Conservation (phyloP, 2,329 filamentous ascomycete genomes). For the Fusarium nygamai region DNA sequence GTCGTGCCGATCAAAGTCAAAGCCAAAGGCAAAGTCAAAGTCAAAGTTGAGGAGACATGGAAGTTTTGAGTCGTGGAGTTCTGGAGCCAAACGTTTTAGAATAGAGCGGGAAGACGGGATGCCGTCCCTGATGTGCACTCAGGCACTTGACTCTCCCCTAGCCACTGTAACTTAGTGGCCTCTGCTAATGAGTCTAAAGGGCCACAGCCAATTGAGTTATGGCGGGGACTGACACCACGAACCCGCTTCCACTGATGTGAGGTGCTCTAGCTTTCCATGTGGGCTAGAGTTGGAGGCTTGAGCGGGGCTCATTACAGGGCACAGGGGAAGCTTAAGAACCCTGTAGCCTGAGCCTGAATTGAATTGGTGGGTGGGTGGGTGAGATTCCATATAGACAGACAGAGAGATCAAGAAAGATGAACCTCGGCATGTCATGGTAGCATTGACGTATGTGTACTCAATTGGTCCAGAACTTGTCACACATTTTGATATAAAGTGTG, state of each 20-base stretch:
- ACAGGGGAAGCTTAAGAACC: background rate
- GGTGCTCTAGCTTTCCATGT: background rate
- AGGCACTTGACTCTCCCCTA: background rate
- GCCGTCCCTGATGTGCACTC: conserved; percentile 8
- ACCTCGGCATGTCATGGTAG: conserved; percentile 17
- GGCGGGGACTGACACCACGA: background rate
- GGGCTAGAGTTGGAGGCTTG: background rate
- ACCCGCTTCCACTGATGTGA: background rate
- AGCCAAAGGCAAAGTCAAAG: background rate
- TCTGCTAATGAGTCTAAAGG: background rate
- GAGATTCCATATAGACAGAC: background rate
- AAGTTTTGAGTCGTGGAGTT: conserved; percentile 12
- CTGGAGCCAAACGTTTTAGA: conserved; percentile 9
- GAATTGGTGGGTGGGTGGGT: background rate
- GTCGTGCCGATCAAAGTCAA: background rate
- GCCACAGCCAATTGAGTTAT: background rate
- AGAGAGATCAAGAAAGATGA: background rate
- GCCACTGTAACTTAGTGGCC: background rate
- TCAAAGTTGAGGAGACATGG: background rate
- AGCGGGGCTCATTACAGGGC: background rate
- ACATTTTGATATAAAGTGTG: background rate
- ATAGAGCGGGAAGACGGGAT: conserved; percentile 1
- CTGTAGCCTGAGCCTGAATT: background rate
- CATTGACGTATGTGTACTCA: background rate
- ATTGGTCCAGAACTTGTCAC: background rate